Conservation (phyloP, 768 basidiomycete genomes). For the Lentinula boryana region DNA sequence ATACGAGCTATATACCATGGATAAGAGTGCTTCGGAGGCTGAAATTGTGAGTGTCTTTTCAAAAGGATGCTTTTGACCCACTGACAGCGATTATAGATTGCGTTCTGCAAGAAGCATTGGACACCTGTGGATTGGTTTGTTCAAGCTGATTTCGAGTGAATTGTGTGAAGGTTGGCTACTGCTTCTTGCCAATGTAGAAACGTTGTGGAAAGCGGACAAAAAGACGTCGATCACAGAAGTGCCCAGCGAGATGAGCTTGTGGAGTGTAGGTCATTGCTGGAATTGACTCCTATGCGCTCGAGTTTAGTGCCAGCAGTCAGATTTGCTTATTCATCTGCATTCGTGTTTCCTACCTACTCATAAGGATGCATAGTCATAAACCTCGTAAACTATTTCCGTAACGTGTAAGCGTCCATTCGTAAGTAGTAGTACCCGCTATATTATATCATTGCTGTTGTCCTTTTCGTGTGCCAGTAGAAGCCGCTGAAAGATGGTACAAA, state of each 20-base stretch:
- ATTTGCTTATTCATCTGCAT: too few species aligned
- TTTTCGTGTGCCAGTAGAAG: background rate
- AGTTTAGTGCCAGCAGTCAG: too few species aligned
- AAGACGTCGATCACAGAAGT: too few species aligned
- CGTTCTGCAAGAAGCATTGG: slow-evolving; percentile 1
- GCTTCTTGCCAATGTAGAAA: background rate
- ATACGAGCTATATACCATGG: background rate
- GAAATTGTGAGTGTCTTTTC: background rate
- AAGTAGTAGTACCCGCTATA: background rate
- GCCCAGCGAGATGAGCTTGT: too few species aligned
- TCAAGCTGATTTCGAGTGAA: background rate
- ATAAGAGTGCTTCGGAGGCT: background rate
- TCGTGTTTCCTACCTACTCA: too few species aligned
- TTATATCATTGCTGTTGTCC: background rate
- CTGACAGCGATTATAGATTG: background rate
- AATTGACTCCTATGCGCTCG: too few species aligned
- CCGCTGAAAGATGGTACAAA: background rate
- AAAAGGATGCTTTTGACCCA: too few species aligned
- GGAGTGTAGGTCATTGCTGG: too few species aligned
- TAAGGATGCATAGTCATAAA: too few species aligned
- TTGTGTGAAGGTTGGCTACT: too few species aligned
- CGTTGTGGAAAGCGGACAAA: too few species aligned
- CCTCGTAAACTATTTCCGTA: too few species aligned
- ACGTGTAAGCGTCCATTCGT: background rate
- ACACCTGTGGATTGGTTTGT: background rate